A percentile compares a stretch with the other conserved stretches of the same genome.
These are phyloP conservation scores for Sphagnurus paluster DNA, from an alignment of 1,284 basidiomycete genomes.

Conservation along the genomic window DNA sequence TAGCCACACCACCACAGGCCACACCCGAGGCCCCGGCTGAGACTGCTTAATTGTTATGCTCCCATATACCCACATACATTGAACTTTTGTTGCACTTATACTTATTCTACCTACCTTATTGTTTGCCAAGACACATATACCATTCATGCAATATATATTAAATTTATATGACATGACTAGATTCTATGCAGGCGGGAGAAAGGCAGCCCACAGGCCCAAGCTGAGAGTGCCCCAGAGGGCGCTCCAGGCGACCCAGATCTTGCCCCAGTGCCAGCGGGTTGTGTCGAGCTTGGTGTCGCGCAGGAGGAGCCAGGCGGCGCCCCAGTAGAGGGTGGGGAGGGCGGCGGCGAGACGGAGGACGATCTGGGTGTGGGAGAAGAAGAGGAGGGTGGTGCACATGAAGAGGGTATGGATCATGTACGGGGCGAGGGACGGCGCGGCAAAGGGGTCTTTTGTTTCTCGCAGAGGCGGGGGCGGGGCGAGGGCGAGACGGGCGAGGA, in stretches of 20 bases:
- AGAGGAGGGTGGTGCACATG: slow-evolving; percentile 64
- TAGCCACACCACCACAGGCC: neutral
- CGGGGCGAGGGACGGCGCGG: slow-evolving; percentile 47
- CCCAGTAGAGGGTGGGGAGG: slow-evolving; percentile 87
- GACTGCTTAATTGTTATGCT: neutral
- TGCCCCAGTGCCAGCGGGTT: slow-evolving; percentile 33
- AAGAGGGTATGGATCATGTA: slow-evolving; percentile 71
- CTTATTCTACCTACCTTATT: neutral
- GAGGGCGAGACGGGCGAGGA: neutral
- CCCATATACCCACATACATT: neutral
- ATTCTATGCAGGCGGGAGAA: slow-evolving; percentile 84
- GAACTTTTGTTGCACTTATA: neutral
- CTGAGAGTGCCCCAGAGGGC: slow-evolving; percentile 74
- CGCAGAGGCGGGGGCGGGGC: slow-evolving; percentile 1
- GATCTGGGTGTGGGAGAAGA: slow-evolving; percentile 91
- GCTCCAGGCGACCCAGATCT: slow-evolving; percentile 71
- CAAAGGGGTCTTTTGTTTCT: slow-evolving; percentile 24
- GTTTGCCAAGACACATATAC: neutral
- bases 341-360: slow-evolving; percentile 78
- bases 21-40: neutral
- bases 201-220: slow-evolving; percentile 81
- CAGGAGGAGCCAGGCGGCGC: slow-evolving; percentile 64
- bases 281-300: slow-evolving; percentile 31
- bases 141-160: neutral
- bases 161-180: no score